A percentile compares a stretch with the other conserved stretches of the same genome.
Conservation (phyloP, 257 asterid species). For the Nicotiana otophora region DNA sequence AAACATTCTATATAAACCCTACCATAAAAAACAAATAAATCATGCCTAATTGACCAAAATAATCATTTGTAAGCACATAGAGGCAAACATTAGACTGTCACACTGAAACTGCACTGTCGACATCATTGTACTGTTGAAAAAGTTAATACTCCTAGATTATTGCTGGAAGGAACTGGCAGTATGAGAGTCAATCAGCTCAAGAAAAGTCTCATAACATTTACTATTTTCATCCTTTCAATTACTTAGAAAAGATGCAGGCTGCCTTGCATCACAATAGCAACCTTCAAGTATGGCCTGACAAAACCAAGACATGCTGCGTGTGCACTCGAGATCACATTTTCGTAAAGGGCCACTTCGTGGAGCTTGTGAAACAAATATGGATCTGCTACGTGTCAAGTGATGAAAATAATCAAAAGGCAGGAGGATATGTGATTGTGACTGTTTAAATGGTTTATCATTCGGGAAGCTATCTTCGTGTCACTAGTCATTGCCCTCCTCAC, state of each 20-base stretch:
- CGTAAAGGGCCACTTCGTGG: not conserved
- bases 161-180: not conserved
- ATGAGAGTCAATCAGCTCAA: not conserved
- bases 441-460: not conserved
- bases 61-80: not conserved
- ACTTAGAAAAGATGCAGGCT: not conserved
- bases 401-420: not conserved
- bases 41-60: not conserved
- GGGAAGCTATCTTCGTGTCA: no score
- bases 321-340: not conserved
- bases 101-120: not conserved
- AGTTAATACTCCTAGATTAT: not conserved
- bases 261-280: not conserved
- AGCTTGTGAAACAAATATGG: not conserved
- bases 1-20: not conserved
- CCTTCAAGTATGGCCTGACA: not conserved
- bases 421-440: not conserved
- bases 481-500: not conserved
- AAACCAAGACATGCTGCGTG: not conserved
- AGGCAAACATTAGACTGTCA: not conserved
- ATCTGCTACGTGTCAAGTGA: not conserved
- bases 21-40: not conserved
- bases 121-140: not conserved
- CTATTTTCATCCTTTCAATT: not conserved
- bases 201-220: not conserved